Conservation (phyloP, 2,329 filamentous ascomycete species). For the Ophiostoma piceae region DNA sequence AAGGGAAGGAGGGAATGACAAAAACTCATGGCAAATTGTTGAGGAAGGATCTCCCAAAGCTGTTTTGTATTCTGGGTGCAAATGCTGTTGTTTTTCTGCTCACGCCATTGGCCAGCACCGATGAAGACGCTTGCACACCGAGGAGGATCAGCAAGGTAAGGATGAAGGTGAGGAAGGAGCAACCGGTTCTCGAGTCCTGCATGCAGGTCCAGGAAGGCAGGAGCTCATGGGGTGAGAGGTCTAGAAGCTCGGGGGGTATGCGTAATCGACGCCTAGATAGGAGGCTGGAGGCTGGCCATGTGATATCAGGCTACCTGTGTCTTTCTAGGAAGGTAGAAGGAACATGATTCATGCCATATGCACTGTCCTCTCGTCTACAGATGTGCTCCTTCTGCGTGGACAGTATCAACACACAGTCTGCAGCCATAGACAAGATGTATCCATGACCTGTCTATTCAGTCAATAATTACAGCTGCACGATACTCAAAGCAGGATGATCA, state of each 20-base stretch:
- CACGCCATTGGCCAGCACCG: neutral
- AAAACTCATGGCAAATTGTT: too few relatives aligned
- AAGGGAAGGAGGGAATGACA: neutral
- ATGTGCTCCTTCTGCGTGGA: neutral
- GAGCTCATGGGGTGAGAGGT: neutral
- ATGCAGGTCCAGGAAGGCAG: neutral
- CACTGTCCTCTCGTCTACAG: neutral
- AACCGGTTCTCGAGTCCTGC: constrained; percentile 3
- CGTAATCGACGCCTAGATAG: neutral
- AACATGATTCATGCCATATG: neutral
- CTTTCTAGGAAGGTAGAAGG: neutral
- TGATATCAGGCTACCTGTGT: neutral
- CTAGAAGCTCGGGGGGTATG: neutral
- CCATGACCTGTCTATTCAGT: neutral
- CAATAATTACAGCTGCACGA: neutral
- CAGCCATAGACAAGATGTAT: neutral
- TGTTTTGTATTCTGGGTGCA: neutral
- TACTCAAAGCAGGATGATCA: neutral
- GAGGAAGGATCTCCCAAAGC: neutral
- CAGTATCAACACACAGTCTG: neutral
- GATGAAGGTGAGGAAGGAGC: constrained; percentile 14
- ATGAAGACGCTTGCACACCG: neutral
- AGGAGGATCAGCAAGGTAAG: neutral
- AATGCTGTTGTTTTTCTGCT: neutral
- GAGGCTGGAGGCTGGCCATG: neutral